Evolutionary conservation across 441 rosid genomes (phyloP).

Genomic region (Pelargonium cotyledonis): DNA sequence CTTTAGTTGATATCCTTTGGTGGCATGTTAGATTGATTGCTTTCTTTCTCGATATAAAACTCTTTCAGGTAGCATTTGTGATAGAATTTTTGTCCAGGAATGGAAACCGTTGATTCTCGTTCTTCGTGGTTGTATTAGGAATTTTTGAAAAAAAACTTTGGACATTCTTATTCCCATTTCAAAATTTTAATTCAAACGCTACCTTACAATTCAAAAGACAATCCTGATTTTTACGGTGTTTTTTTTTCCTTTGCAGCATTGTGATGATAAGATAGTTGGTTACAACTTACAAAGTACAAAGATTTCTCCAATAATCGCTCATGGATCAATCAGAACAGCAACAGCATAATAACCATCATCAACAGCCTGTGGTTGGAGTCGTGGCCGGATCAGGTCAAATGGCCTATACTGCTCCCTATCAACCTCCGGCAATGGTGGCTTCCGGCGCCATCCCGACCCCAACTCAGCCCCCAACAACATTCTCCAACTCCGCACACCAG

Average conservation of each 20-base stretch:
- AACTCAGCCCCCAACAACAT: constrained; percentile 33
- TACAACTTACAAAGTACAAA: not conserved
- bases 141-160: too few species aligned
- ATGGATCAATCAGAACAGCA: constrained; percentile 61
- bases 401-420: constrained; percentile 45
- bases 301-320: not conserved
- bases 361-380: constrained; percentile 45
- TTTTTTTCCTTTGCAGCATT: constrained; percentile 14
- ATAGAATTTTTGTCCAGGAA: too few species aligned
- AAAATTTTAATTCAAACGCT: too few species aligned
- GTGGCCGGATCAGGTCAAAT: constrained; percentile 36
- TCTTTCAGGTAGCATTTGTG: too few species aligned
- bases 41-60: too few species aligned
- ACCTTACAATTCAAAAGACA: not conserved
- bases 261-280: constrained; percentile 16
- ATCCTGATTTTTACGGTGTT: not conserved
- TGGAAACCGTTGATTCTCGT: too few species aligned
- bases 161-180: too few species aligned
- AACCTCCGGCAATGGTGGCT: constrained; percentile 35
- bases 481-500: constrained; percentile 43
- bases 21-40: too few species aligned
- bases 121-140: too few species aligned
- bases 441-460: constrained; percentile 38
- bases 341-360: constrained; percentile 32
- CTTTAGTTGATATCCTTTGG: too few species aligned